Base-by-base conservation (phyloP, 257 asterid species). In the Gynochthodes officinalis region DNA sequence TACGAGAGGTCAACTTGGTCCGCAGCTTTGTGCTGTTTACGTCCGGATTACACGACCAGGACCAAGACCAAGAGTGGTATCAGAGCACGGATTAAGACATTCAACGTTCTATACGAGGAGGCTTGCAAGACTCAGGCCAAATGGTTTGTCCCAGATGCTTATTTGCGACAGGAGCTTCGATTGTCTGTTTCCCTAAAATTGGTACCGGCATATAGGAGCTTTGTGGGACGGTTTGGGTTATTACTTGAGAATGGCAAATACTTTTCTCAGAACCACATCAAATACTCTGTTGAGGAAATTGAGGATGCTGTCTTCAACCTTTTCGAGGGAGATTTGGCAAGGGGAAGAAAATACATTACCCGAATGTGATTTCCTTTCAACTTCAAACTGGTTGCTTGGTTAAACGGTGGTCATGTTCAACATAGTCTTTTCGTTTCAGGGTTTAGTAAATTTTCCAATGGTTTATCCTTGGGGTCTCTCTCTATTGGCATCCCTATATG, bases 181-280 rank as follows among this genome's bases (percentile, higher is more conserved):
- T 88, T 92, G 69, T 89, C 97, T 75, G 78, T 92, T 63, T 85
- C 92, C 0, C 90, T 88, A 75, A 77, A 65, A 79, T 71, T 92
- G 74, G 75, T 92, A 73, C 96, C 98, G 2, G 96, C 96, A 12
- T 92, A 92, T 74, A 81, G 96, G 57, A 88, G 96, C 3, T 92
- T 92, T 80, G 92, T 90, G 42, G 96, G 94, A 66, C 84, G 96
- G 71, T 90, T 80, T 77, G 88, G 94, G 83, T n/a, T n/a, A n/a
- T n/a, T n/a, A n/a, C n/a, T n/a, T n/a, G n/a, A n/a, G n/a, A n/a
- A n/a, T n/a, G n/a, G n/a, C n/a, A n/a, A n/a, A n/a, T n/a, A n/a
- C n/a, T n/a, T n/a, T n/a, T n/a, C n/a, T n/a, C n/a, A 92, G 83
- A 89, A 90, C 69, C 90, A 90, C 82, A 92, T 92, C 80, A 92